These are phyloP conservation scores for Plasmodium chabaudi DNA, from an alignment of 169 alveolate species.

Conservation along the genomic window DNA sequence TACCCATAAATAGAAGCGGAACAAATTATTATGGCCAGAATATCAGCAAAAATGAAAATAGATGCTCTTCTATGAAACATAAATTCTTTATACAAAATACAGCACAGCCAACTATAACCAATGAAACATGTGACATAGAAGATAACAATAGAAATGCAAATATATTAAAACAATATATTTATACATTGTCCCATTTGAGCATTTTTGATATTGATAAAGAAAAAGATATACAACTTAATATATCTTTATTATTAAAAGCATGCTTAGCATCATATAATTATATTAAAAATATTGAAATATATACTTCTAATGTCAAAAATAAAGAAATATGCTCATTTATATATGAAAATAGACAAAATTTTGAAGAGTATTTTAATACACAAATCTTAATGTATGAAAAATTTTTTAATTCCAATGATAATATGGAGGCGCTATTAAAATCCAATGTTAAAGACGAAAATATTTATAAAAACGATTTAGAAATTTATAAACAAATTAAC, in stretches of 20 bases:
- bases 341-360: constrained; percentile 33
- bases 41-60: not conserved
- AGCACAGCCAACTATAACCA: constrained; percentile 13
- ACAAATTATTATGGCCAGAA: not conserved
- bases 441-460: constrained; percentile 27
- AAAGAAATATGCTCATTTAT: constrained; percentile 58
- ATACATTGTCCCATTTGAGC: constrained; percentile 62
- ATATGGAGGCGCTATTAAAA: constrained; percentile 21
- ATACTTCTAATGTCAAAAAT: constrained; percentile 36
- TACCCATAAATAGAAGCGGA: constrained; percentile 21
- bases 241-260: constrained; percentile 62
- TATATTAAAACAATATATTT: constrained; percentile 42
- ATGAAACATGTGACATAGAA: not conserved
- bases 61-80: constrained; percentile 13
- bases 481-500: constrained; percentile 31
- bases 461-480: constrained; percentile 35
- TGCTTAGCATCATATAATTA: constrained; percentile 63
- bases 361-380: constrained; percentile 33
- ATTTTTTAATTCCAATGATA: constrained; percentile 16
- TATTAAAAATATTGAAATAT: constrained; percentile 59
- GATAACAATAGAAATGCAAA: constrained; percentile 23
- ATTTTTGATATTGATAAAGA: constrained; percentile 58
- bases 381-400: constrained; percentile 40
- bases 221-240: constrained; percentile 37
- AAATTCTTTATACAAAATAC: constrained; percentile 3